A percentile compares a stretch with the other conserved stretches of the same genome.
These are phyloP conservation scores for Pleurotus salmoneostramineus DNA, from an alignment of 768 basidiomycete genomes.

Conservation along the genomic window DNA sequence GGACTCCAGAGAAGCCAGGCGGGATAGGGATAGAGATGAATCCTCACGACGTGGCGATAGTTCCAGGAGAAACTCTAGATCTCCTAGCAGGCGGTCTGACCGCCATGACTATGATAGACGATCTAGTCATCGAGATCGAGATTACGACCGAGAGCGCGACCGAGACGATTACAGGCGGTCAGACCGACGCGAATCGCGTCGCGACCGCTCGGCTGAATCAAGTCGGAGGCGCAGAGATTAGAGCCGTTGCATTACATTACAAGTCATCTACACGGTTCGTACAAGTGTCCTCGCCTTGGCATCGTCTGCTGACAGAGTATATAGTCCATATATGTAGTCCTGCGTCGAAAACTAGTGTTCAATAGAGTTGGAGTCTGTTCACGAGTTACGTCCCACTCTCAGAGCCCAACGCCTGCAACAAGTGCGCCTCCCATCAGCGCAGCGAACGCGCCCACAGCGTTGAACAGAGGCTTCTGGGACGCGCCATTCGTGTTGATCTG, in stretches of 20 bases:
- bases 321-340: conserved; percentile 1
- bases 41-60: conserved; percentile 18
- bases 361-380: background rate
- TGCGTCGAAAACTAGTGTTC: background rate
- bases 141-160: conserved; percentile 23
- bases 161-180: conserved; percentile 26
- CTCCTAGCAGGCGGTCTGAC: conserved; percentile 26
- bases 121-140: background rate
- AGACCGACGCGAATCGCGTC: conserved; percentile 25
- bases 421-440: background rate
- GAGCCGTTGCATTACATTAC: background rate
- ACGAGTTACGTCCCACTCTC: background rate
- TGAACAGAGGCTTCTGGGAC: background rate
- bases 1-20: conserved; percentile 4
- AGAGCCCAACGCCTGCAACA: background rate
- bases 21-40: conserved; percentile 2
- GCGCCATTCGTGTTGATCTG: background rate
- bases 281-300: background rate
- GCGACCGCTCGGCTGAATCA: conserved; percentile 25
- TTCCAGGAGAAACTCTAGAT: conserved; percentile 50
- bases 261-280: background rate
- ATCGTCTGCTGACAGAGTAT: background rate
- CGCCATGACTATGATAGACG: conserved; percentile 28
- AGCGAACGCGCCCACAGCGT: background rate
- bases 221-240: conserved; percentile 20